These are phyloP conservation scores for Buddleja alternifolia DNA, from an alignment of 257 asterid genomes.

Conservation along the genomic window DNA sequence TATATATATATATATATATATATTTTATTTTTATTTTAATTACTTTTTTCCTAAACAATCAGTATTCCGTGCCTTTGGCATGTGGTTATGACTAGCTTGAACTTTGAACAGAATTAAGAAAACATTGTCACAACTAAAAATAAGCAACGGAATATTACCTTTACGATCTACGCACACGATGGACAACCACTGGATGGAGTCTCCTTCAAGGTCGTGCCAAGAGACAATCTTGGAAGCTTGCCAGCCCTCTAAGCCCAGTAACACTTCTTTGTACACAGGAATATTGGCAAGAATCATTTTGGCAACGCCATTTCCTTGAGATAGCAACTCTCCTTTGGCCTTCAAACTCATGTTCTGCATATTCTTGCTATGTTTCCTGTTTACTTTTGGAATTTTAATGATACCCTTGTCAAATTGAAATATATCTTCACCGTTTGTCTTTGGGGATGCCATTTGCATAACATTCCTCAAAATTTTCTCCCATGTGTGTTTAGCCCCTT, in stretches of 20 bases:
- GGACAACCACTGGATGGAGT: slow-evolving; percentile 88
- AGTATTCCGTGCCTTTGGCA: no score
- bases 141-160: slow-evolving; percentile 48
- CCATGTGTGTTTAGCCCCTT: slow-evolving; percentile 63
- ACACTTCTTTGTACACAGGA: slow-evolving; percentile 69
- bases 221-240: slow-evolving; percentile 66
- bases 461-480: slow-evolving; percentile 54
- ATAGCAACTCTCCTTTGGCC: slow-evolving; percentile 65
- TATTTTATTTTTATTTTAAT: no score
- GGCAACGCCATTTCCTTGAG: slow-evolving; percentile 78
- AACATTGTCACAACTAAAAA: background rate
- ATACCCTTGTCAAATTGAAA: slow-evolving; percentile 31
- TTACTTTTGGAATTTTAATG: slow-evolving; percentile 33
- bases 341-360: slow-evolving; percentile 71
- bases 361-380: slow-evolving; percentile 74
- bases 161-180: slow-evolving; percentile 77
- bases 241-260: slow-evolving; percentile 90
- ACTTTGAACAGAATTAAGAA: background rate
- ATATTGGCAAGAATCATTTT: slow-evolving; percentile 62
- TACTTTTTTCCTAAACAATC: no score
- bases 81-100: no score
- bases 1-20: no score
- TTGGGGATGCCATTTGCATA: slow-evolving; percentile 36
- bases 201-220: slow-evolving; percentile 85
- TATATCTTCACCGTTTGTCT: slow-evolving; percentile 23